phyloP scores from a whole-genome alignment of 2,329 filamentous ascomycete species.

The Colletotrichum sp. region DNA sequence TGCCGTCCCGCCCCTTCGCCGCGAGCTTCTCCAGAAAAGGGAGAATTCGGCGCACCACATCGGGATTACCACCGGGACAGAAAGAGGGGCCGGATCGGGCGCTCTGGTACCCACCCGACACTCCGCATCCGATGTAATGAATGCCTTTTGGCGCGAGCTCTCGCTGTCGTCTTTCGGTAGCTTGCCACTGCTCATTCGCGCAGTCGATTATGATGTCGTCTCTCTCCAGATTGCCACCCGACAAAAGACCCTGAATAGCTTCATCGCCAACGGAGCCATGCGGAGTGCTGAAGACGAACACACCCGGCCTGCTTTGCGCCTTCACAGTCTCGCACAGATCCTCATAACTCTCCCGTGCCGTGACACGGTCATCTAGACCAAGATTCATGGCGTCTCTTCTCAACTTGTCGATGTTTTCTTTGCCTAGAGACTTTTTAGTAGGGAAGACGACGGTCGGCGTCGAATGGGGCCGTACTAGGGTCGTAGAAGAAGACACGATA shows the following conservation, averaged over 20 bases:
- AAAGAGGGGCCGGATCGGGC: constrained; percentile 71
- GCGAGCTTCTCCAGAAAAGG: constrained; percentile 66
- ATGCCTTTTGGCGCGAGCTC: constrained; percentile 62
- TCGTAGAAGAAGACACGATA: constrained; percentile 61
- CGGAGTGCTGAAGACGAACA: not conserved
- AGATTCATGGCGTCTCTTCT: constrained; percentile 35
- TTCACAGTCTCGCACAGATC: not conserved
- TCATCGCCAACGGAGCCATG: not conserved
- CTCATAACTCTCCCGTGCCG: constrained; percentile 39
- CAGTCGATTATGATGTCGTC: constrained; percentile 74
- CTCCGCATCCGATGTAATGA: constrained; percentile 71
- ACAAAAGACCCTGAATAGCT: not conserved
- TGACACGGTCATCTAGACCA: constrained; percentile 31
- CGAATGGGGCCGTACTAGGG: constrained; percentile 34
- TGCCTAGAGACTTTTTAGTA: not conserved
- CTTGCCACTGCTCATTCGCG: constrained; percentile 70
- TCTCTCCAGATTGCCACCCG: constrained; percentile 43
- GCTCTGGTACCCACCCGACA: constrained; percentile 73
- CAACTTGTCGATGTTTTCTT: constrained; percentile 50
- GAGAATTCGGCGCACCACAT: constrained; percentile 62
- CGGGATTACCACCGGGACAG: constrained; percentile 66
- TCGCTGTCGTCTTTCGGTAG: constrained; percentile 67
- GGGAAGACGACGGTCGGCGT: not conserved
- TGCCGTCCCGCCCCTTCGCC: constrained; percentile 64
- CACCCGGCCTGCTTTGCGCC: not conserved